Evolutionary conservation across 371 early-diverging fungal species (phyloP), one percentile per base, ranked within the genome.

Genomic region (Smittium culicis): DNA sequence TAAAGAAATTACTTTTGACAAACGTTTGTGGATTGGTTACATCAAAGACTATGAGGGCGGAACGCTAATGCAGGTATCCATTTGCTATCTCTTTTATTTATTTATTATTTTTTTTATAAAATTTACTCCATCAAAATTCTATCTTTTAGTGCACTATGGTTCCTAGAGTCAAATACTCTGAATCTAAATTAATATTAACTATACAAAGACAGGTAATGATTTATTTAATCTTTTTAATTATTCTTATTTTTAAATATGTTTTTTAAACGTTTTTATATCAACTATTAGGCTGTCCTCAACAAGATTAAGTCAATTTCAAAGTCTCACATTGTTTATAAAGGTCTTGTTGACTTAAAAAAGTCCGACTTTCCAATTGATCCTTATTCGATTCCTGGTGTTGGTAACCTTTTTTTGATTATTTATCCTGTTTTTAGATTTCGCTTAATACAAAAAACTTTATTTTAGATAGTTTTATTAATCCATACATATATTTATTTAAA

Each of bases 31-130:
- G 99, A 88, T 92, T 70, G 99, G 99, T 0, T 94, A 92, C 74
- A 99, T 99, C 71, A 99, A 99, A 78, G 99, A 99, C 79, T 99
- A 99, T 76, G 99, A 99, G 71, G 99, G 99, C 1, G 99, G 98
- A 35, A 99, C 98, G 1, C 82, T 99, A 8, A 98, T 99, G 97
- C 94, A 96, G 85, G 89, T 86, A 80, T 61, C 68, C 61, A 31
- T 8, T 5, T 57, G 20, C 20, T 45, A 45, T 20, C 45, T 14
- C 8, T 45, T 45, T 45, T 16, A 25, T 27, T 14, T 11, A n/a
- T 57, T 57, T 57, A 20, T 14, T 57, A 16, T 14, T 25, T 14
- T n/a, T 57, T 25, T n/a, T n/a, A 16, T 57, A 57, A 57, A n/a
- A 3, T 57, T 25, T 20, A 57, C 27, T 20, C 45, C 45, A 45